Evolutionary conservation across 2,329 filamentous ascomycete genomes (phyloP), one percentile per base, ranked within the genome.

Genomic region (Epichloe typhina): DNA sequence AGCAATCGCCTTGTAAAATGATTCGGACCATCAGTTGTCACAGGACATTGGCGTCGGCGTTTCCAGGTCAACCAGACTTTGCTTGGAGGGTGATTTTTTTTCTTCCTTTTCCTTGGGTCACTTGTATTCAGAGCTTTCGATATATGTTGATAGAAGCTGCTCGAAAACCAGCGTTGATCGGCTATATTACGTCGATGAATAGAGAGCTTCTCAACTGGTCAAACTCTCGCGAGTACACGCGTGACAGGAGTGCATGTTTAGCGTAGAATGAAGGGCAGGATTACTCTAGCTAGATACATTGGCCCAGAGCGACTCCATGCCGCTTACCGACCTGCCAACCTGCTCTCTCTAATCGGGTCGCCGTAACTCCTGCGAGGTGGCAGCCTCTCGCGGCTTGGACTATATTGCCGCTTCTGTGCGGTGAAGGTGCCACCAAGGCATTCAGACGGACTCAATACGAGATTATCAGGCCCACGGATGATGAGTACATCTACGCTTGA

Each of bases 1-100:
- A 56, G 85, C 88, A 55, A 95, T 95, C 70, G 81, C 85, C 53
- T 73, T 95, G 64, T 77, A 67, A 67, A 53, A 50, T 41, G 44
- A 26, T 41, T 21, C 8, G 13, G 7, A 37, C 15, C 8, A 12
- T 46, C 9, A n/a, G 11, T 23, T 35, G 12, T 33, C 19, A 33
- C 11, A 40, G 26, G 26, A 51, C 42, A 37, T 40, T 45, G 51
- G 53, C 51, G 51, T 46, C 39, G 51, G 60, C 47, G 51, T 50
- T 50, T 43, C 21, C n/a, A 15, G 37, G 11, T 6, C 12, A 4
- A n/a, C n/a, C n/a, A 33, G 41, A 15, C 43, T 36, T 42, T 31
- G 6, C 21, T 31, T n/a, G 46, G 26, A 2, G 6, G 19, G 12
- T 8, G 7, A 5, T 8, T 5, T 37, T 40, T 41, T 3, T 33